Evolutionary conservation across 495 filamentous ascomycete genomes (phyloP), one percentile per base, ranked within the genome.

Genomic region (Penicillium dipodomyicola): DNA sequence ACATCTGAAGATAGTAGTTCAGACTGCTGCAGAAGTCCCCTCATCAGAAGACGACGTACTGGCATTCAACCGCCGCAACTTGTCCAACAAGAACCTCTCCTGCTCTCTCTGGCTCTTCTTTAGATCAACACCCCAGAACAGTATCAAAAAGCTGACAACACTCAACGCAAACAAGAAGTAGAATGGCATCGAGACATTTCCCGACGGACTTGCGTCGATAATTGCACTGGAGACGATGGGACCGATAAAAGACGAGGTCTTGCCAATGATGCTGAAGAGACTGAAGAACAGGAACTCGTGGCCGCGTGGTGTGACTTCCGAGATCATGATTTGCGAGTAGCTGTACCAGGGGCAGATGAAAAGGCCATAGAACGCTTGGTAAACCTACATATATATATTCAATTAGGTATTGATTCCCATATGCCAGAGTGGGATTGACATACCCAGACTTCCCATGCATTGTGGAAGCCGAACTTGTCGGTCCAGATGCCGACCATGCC

Each of bases 401-500:
- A 8, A 6, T 33, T 5, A 39, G 35, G 10, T 9, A 20, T 8
- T 11, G 5, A 1, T 15, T 2, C 10, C 1, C 49, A 27, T 19
- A 27, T 27, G 5, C 15, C 14, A 35, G 23, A 17, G n/a, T 5
- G 15, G 5, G n/a, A 15, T 32, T 6, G 39, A 54, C 65, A 46
- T 40, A 82, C 67, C 80, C 81, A 85, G 47, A 85, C 73, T 68
- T 87, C 84, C 82, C 81, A 87, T 7, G 74, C 66, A 51, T 84
- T 70, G 60, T 86, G 82, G 63, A 85, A 87, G 9, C 84, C 84
- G 62, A 87, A 85, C 6, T 56, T 67, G 40, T 80, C 54, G 2
- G 82, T 85, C 83, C 83, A 86, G 60, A 84, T 85, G 9, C 84
- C 84, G 46, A 86, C 81, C 82, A 86, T 85, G 47, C 84, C 84